phyloP scores from a whole-genome alignment of 1,284 basidiomycete species.

The Ganoderma sinense region DNA sequence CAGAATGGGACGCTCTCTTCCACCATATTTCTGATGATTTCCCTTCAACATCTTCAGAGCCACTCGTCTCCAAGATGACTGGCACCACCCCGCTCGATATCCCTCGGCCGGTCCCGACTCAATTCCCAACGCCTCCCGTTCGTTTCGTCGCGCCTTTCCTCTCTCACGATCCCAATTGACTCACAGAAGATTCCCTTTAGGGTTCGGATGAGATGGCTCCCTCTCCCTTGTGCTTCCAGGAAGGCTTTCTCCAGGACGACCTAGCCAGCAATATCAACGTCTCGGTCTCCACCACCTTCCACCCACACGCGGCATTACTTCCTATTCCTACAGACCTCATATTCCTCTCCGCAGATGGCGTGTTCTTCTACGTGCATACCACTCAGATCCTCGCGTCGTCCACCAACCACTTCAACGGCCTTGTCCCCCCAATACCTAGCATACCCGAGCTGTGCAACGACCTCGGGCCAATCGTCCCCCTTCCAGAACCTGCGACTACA shows the following conservation, averaged over 20 bases:
- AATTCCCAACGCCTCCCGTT: conserved; percentile 75
- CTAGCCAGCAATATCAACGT: conserved; percentile 52
- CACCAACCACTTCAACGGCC: conserved; percentile 46
- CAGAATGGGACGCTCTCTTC: conserved; percentile 70
- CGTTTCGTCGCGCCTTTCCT: conserved; percentile 38
- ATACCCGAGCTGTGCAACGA: conserved; percentile 32
- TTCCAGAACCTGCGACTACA: conserved; percentile 42
- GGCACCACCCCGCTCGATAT: conserved; percentile 27
- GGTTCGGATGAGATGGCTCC: conserved; percentile 35
- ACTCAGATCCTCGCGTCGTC: conserved; percentile 44
- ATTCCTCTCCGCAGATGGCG: conserved; percentile 74
- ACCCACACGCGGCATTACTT: conserved; percentile 67
- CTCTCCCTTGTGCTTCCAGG: conserved; percentile 46
- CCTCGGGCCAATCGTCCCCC: conserved; percentile 40
- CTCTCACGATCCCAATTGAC: background rate
- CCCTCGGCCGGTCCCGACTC: conserved; percentile 36
- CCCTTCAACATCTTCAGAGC: conserved; percentile 43
- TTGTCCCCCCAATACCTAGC: conserved; percentile 36
- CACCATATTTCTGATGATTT: conserved; percentile 68
- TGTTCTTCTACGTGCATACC: conserved; percentile 65
- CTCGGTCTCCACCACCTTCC: conserved; percentile 83
- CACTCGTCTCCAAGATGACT: conserved; percentile 42
- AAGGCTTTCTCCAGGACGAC: conserved; percentile 12
- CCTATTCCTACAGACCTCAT: conserved; percentile 64
- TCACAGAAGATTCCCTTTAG: conserved; percentile 30